A percentile compares a stretch with the other conserved stretches of the same genome.
These are phyloP conservation scores for Diaporthe sp. DNA, from an alignment of 2,329 filamentous ascomycete species.

Conservation along the genomic window DNA sequence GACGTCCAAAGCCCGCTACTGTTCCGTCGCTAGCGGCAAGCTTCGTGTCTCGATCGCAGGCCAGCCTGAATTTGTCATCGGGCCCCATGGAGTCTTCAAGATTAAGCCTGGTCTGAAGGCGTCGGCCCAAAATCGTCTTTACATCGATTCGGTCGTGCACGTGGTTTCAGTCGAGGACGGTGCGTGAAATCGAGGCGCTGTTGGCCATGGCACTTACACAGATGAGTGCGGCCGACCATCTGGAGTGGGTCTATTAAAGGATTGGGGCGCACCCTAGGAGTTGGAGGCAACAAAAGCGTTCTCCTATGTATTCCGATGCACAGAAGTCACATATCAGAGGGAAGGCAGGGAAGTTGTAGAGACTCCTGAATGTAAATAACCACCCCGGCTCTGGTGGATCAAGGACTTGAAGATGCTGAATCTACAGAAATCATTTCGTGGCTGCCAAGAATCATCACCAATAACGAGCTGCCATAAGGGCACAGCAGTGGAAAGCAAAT, in stretches of 20 bases:
- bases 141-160: constrained; percentile 48
- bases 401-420: neutral
- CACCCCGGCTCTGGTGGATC: neutral
- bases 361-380: neutral
- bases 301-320: neutral
- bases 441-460: neutral
- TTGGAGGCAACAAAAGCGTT: neutral
- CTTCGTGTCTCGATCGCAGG: constrained; percentile 45
- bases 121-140: constrained; percentile 46
- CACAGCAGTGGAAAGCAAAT: neutral
- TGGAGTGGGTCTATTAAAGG: neutral
- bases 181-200: neutral
- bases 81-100: constrained; percentile 48
- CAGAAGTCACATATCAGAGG: neutral
- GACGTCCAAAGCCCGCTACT: constrained; percentile 44
- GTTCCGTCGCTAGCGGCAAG: constrained; percentile 51
- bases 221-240: neutral
- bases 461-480: neutral
- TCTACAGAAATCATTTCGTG: neutral
- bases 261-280: neutral
- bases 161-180: constrained; percentile 30
- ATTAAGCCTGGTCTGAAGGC: constrained; percentile 44
- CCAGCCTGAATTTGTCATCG: constrained; percentile 47
- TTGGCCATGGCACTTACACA: neutral
- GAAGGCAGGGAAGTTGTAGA: neutral